Evolutionary conservation across 2,329 filamentous ascomycete species (phyloP).

Genomic region (Metarhizium sp.): DNA sequence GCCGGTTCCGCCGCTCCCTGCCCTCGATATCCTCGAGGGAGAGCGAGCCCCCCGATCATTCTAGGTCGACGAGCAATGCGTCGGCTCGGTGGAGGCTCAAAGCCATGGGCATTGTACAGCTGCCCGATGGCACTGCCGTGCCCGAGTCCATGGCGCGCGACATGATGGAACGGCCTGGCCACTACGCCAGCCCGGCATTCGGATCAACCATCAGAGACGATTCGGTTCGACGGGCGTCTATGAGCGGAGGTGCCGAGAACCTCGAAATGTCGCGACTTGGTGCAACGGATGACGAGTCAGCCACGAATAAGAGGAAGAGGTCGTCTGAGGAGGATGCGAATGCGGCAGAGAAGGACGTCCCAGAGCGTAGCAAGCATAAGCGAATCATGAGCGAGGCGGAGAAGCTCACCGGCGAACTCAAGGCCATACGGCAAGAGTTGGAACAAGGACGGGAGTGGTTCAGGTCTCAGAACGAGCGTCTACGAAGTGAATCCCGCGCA

Average conservation of each 20-base stretch:
- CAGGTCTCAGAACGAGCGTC: slow-evolving; percentile 31
- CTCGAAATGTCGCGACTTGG: background rate
- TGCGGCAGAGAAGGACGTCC: slow-evolving; percentile 4
- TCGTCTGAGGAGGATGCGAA: slow-evolving; percentile 18
- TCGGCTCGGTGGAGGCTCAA: slow-evolving; percentile 38
- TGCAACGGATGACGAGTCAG: slow-evolving; percentile 1
- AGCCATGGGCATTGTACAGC: slow-evolving; percentile 41
- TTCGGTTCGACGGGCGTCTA: slow-evolving; percentile 2
- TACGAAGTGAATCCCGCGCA: slow-evolving; percentile 27
- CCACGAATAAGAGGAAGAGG: slow-evolving; percentile 23
- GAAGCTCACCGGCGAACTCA: slow-evolving; percentile 30
- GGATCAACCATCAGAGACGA: background rate
- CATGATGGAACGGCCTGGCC: slow-evolving; percentile 14
- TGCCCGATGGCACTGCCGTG: slow-evolving; percentile 43
- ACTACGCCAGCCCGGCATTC: slow-evolving; percentile 1
- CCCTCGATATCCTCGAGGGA: slow-evolving; percentile 23
- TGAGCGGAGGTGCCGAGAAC: background rate
- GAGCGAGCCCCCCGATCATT: slow-evolving; percentile 15
- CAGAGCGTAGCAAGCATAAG: slow-evolving; percentile 22
- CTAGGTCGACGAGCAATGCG: slow-evolving; percentile 23
- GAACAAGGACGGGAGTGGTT: slow-evolving; percentile 39
- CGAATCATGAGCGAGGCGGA: slow-evolving; percentile 33
- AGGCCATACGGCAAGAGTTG: slow-evolving; percentile 32
- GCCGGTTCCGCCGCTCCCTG: slow-evolving; percentile 29
- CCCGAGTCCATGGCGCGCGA: slow-evolving; percentile 41